A percentile compares a stretch with the other conserved stretches of the same genome.
phyloP scores from a whole-genome alignment of 2,329 filamentous ascomycete genomes.

The Emericellopsis atlantica region DNA sequence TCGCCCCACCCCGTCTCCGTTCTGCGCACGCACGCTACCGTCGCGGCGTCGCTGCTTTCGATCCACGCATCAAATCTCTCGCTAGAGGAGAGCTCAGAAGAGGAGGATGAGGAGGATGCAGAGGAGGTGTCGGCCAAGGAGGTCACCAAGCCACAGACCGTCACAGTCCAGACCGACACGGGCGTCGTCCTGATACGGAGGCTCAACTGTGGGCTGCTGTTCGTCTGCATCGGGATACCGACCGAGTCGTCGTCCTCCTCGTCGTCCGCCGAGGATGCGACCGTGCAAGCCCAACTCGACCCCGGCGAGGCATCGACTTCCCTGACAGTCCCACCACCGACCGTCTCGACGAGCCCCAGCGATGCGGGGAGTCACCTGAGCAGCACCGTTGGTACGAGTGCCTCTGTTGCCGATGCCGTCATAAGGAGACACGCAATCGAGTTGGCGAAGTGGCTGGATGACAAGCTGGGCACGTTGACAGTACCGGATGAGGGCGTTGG shows the following conservation, averaged over 20 bases:
- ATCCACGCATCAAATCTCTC: constrained; percentile 31
- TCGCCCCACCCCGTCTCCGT: constrained; percentile 40
- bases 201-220: constrained; percentile 46
- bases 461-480: constrained; percentile 39
- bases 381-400: constrained; percentile 26
- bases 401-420: constrained; percentile 23
- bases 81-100: constrained; percentile 7
- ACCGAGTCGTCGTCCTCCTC: constrained; percentile 6
- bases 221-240: constrained; percentile 43
- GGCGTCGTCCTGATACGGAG: constrained; percentile 46
- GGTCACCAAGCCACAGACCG: constrained; percentile 24
- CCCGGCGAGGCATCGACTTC: constrained; percentile 11
- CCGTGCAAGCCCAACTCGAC: constrained; percentile 6
- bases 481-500: constrained; percentile 40
- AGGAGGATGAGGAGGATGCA: constrained; percentile 8
- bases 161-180: constrained; percentile 46
- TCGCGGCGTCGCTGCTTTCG: constrained; percentile 48
- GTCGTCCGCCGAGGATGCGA: constrained; percentile 1
- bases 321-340: too few relatives aligned
- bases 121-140: constrained; percentile 2
- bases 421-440: constrained; percentile 46
- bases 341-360: constrained; percentile 15
- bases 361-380: constrained; percentile 35
- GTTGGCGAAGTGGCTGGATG: constrained; percentile 45
- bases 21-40: constrained; percentile 50